Percentiles rank a stretch among this genome's conserved stretches.
phyloP scores from a whole-genome alignment of 108 stramenopile species.

The Hondaea fermentalgiana region DNA sequence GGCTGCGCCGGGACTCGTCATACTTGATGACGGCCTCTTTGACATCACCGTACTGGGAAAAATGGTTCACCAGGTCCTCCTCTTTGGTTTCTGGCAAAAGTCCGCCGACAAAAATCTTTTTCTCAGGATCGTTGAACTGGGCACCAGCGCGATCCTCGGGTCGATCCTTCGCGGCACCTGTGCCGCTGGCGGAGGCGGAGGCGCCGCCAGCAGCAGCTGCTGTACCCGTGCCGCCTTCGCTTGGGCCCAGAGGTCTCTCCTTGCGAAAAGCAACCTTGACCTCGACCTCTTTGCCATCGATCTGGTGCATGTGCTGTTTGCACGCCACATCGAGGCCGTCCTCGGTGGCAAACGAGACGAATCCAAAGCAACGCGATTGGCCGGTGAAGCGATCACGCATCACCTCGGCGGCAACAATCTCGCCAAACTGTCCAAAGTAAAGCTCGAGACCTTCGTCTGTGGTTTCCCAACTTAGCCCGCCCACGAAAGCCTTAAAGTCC shows the following conservation, averaged over 20 bases:
- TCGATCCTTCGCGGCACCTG: neutral
- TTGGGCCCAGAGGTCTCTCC: neutral
- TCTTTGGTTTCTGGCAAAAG: neutral
- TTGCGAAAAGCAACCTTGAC: slow-evolving; percentile 7
- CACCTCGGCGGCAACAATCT: neutral
- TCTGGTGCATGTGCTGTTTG: neutral
- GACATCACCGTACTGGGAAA: neutral
- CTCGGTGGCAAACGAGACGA: neutral
- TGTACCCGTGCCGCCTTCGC: too few species aligned
- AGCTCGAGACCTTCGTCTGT: neutral
- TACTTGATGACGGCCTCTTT: neutral
- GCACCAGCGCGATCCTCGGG: neutral
- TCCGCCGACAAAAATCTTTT: slow-evolving; percentile 1
- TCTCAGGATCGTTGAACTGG: neutral
- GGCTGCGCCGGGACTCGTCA: neutral
- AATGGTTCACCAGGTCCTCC: neutral
- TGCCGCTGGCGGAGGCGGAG: too few species aligned
- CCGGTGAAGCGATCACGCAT: neutral
- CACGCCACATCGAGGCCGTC: neutral
- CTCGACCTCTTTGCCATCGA: neutral
- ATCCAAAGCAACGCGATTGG: neutral
- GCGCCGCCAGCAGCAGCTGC: too few species aligned
- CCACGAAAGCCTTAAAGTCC: slow-evolving; percentile 11
- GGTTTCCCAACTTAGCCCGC: neutral
- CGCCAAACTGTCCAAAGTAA: neutral